phyloP scores from a whole-genome alignment of 495 filamentous ascomycete species.

The Schizothecium vesticola region DNA sequence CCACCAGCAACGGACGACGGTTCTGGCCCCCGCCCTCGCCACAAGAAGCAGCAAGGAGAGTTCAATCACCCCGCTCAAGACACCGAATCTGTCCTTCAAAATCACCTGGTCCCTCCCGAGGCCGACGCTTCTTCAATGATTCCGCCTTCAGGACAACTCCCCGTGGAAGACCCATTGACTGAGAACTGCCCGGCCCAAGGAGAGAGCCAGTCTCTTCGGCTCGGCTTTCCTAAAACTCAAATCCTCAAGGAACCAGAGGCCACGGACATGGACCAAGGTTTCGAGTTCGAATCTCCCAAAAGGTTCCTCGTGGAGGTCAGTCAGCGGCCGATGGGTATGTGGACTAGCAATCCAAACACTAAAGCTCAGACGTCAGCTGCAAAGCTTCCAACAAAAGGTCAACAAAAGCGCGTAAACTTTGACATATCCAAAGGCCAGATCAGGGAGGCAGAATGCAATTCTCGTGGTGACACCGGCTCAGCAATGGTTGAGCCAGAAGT shows the following conservation, averaged over 20 bases:
- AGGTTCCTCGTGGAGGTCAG: not conserved
- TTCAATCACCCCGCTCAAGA: not conserved
- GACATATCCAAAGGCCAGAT: not conserved
- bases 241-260: not conserved
- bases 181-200: not conserved
- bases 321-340: not conserved
- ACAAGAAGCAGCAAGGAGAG: not conserved
- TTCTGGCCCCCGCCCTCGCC: not conserved
- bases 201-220: not conserved
- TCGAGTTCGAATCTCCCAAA: not conserved
- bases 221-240: too few species aligned
- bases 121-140: not conserved
- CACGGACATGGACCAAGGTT: not conserved
- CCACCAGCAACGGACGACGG: not conserved
- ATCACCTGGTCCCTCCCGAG: not conserved
- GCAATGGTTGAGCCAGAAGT: not conserved
- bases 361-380: not conserved
- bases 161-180: not conserved
- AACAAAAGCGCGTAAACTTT: not conserved
- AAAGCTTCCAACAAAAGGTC: not conserved
- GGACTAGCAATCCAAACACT: not conserved
- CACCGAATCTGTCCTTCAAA: not conserved
- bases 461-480: not conserved
- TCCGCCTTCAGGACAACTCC: not conserved
- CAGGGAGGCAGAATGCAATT: not conserved